A percentile compares a stretch with the other conserved stretches of the same genome.
Conservation (phyloP, 768 basidiomycete species). For the Rhizopogon vulgaris region DNA sequence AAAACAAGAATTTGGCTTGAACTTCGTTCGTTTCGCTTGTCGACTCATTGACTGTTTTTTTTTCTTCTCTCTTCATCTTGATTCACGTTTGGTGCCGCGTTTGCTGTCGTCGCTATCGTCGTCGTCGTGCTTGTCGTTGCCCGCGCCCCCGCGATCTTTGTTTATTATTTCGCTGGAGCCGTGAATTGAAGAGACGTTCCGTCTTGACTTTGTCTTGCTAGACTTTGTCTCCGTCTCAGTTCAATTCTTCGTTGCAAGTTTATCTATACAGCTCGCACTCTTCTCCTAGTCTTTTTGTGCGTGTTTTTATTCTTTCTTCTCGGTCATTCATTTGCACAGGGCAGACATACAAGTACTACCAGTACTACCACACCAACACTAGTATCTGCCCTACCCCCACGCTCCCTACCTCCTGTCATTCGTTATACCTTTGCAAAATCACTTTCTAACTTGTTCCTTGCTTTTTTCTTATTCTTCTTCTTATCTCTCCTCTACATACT, state of each 20-base stretch:
- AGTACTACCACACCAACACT: background rate
- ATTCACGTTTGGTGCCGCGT: constrained; percentile 1
- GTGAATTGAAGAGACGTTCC: constrained; percentile 1
- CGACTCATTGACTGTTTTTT: background rate
- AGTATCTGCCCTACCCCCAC: constrained; percentile 25
- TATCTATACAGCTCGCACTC: constrained; percentile 2
- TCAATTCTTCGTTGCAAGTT: constrained; percentile 3
- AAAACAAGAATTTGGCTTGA: background rate
- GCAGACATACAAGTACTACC: constrained; percentile 2
- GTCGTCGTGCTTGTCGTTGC: background rate
- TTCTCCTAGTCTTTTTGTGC: constrained; percentile 1
- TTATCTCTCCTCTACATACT: constrained; percentile 25
- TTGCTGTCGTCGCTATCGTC: background rate
- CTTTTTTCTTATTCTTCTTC: constrained; percentile 38
- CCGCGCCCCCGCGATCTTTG: constrained; percentile 1
- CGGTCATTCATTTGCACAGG: background rate
- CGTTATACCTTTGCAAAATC: constrained; percentile 29
- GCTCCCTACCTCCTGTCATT: constrained; percentile 37
- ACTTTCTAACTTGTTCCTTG: constrained; percentile 51
- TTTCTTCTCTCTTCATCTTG: constrained; percentile 1
- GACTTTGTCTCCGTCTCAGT: background rate
- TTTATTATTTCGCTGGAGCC: constrained; percentile 1
- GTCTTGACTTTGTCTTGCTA: constrained; percentile 1
- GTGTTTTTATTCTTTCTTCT: background rate
- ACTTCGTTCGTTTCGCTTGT: background rate